Evolutionary conservation across 1,139 yeast species (phyloP).

Genomic region (Kluyveromyces sp.): DNA sequence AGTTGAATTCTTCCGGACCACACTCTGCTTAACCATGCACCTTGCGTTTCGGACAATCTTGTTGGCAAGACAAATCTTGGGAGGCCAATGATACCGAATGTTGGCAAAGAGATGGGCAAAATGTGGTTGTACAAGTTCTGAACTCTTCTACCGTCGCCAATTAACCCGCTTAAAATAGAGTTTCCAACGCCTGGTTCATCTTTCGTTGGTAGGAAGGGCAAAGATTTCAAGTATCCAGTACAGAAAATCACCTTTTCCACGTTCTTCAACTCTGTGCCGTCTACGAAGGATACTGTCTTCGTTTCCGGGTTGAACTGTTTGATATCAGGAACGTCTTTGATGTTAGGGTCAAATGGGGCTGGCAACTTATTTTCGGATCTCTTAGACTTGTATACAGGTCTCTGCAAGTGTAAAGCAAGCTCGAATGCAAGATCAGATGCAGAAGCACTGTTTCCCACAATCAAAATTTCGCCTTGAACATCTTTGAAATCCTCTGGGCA

Average conservation of each 20-base stretch:
- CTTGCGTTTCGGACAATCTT: slow-evolving; percentile 49
- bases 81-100: slow-evolving; percentile 44
- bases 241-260: slow-evolving; percentile 48
- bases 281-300: slow-evolving; percentile 31
- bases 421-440: slow-evolving; percentile 51
- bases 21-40: slow-evolving; percentile 46
- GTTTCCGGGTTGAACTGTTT: slow-evolving; percentile 29
- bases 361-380: slow-evolving; percentile 38
- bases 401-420: slow-evolving; percentile 32
- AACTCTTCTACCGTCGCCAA: slow-evolving; percentile 42
- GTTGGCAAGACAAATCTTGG: slow-evolving; percentile 50
- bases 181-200: slow-evolving; percentile 22
- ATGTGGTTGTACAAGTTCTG: slow-evolving; percentile 44
- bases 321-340: slow-evolving; percentile 38
- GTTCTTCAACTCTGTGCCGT: slow-evolving; percentile 34
- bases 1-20: slow-evolving; percentile 42
- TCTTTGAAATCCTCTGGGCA: slow-evolving; percentile 36
- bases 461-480: slow-evolving; percentile 37
- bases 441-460: slow-evolving; percentile 53
- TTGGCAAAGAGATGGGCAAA: slow-evolving; percentile 45
- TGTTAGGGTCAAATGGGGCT: slow-evolving; percentile 34
- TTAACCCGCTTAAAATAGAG: slow-evolving; percentile 15
- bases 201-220: slow-evolving; percentile 35
- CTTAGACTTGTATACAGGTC: slow-evolving; percentile 38
- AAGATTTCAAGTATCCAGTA: slow-evolving; percentile 49